Conservation (phyloP, 2,329 filamentous ascomycete genomes). For the Calonectria multiphialidica region DNA sequence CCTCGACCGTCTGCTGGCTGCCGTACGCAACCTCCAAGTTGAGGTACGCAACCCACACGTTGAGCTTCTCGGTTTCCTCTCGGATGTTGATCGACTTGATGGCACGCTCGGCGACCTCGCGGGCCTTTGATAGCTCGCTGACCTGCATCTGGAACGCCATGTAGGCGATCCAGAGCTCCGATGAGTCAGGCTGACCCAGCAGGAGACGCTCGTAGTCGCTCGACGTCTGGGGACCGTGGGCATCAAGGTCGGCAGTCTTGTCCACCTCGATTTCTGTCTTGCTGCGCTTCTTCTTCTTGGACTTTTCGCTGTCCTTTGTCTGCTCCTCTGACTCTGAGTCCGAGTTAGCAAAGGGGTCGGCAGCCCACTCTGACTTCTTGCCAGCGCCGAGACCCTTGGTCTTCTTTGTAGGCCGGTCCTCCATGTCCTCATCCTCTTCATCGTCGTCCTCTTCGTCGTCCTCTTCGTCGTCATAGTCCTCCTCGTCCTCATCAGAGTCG, state of each 20-base stretch:
- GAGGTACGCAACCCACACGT: constrained; percentile 94
- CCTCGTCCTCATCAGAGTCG: constrained; percentile 54
- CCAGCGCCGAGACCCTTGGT: constrained; percentile 57
- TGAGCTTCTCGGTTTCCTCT: constrained; percentile 92
- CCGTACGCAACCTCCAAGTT: constrained; percentile 95
- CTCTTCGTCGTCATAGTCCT: constrained; percentile 47
- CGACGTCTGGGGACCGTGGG: constrained; percentile 86
- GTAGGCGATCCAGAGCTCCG: constrained; percentile 93
- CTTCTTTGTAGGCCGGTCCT: constrained; percentile 52
- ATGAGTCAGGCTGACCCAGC: constrained; percentile 93
- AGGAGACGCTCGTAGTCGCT: constrained; percentile 95
- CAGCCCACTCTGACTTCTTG: constrained; percentile 92
- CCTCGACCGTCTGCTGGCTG: constrained; percentile 83
- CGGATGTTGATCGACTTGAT: constrained; percentile 91
- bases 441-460: constrained; percentile 52
- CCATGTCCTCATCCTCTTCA: constrained; percentile 53
- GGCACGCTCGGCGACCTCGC: constrained; percentile 90
- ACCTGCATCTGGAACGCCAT: constrained; percentile 99
- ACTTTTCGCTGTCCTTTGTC: constrained; percentile 50
- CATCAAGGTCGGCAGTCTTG: constrained; percentile 91
- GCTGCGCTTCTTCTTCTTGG: constrained; percentile 75
- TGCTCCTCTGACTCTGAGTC: constrained; percentile 62
- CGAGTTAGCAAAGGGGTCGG: constrained; percentile 73
- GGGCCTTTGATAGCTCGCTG: constrained; percentile 88
- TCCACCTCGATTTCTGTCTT: constrained; percentile 87